These are phyloP conservation scores for Tritrichomonas musculus DNA, from an alignment of 208 protist genomes.

Conservation along the genomic window DNA sequence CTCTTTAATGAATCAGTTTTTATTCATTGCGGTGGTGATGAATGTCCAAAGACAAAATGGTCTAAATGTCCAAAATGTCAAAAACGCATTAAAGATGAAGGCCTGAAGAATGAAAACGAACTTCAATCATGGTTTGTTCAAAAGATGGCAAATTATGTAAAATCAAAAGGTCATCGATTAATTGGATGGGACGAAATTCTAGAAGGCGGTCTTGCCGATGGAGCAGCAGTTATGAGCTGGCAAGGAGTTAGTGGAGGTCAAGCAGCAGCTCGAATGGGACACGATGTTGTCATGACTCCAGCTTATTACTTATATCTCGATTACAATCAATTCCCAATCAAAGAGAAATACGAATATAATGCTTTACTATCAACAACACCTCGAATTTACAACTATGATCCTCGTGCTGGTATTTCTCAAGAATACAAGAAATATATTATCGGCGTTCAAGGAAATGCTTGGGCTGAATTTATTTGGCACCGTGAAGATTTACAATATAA, in stretches of 20 bases:
- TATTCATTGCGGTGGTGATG: conserved; percentile 32
- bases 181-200: conserved; percentile 32
- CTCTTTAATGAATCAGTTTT: background rate
- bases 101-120: background rate
- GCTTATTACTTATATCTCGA: background rate
- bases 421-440: background rate
- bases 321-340: background rate
- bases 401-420: background rate
- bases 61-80: background rate
- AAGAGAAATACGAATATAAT: background rate
- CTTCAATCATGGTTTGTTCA: conserved; percentile 11
- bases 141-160: background rate
- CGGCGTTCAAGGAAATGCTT: background rate
- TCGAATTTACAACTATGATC: background rate
- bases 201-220: background rate
- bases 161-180: background rate
- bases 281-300: conserved; percentile 15
- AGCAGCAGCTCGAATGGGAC: background rate
- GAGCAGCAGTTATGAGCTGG: background rate
- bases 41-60: background rate
- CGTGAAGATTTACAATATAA: background rate
- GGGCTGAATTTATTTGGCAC: background rate
- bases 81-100: background rate
- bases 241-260: background rate
- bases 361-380: too few relatives aligned